A percentile compares a stretch with the other conserved stretches of the same genome.
phyloP scores from a whole-genome alignment of 2,329 filamentous ascomycete genomes.

The Xylariaceae sp. region DNA sequence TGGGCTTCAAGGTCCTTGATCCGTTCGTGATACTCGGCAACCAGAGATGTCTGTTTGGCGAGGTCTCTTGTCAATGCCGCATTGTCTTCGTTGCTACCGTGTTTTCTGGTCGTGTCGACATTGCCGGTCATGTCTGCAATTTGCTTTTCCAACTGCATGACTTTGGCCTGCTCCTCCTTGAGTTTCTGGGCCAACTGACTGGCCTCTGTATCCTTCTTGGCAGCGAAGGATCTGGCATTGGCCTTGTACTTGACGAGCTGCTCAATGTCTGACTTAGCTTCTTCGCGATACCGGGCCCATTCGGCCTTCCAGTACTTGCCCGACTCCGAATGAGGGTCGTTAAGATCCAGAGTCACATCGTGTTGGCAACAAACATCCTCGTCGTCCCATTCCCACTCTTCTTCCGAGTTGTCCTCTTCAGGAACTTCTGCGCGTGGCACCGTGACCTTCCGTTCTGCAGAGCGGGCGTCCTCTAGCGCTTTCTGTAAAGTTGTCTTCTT shows the following conservation, averaged over 20 bases:
- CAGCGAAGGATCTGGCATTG: constrained; percentile 71
- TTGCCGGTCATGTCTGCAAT: constrained; percentile 56
- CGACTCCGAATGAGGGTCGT: constrained; percentile 68
- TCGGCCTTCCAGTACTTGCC: constrained; percentile 77
- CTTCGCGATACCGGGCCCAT: constrained; percentile 67
- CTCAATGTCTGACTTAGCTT: constrained; percentile 68
- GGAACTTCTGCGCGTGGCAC: constrained; percentile 24
- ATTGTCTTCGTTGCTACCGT: constrained; percentile 40
- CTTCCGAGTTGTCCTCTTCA: constrained; percentile 38
- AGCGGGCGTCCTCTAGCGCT: constrained; percentile 30
- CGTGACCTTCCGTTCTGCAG: constrained; percentile 17
- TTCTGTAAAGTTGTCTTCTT: constrained; percentile 28
- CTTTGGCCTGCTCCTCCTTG: constrained; percentile 61
- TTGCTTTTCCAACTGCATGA: constrained; percentile 57
- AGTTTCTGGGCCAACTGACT: constrained; percentile 60
- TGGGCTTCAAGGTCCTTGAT: constrained; percentile 54
- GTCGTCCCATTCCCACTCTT: constrained; percentile 56
- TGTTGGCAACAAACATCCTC: constrained; percentile 47
- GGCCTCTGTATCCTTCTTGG: constrained; percentile 69
- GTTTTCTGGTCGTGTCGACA: constrained; percentile 38
- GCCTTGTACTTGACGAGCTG: constrained; percentile 76
- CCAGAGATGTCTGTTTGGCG: constrained; percentile 52
- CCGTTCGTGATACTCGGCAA: constrained; percentile 52
- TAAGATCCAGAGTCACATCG: constrained; percentile 65
- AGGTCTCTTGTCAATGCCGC: constrained; percentile 49